Percentiles rank a stretch among this genome's conserved stretches.
phyloP scores from a whole-genome alignment of 345 rosid genomes.

The Capsella bursapastoris region DNA sequence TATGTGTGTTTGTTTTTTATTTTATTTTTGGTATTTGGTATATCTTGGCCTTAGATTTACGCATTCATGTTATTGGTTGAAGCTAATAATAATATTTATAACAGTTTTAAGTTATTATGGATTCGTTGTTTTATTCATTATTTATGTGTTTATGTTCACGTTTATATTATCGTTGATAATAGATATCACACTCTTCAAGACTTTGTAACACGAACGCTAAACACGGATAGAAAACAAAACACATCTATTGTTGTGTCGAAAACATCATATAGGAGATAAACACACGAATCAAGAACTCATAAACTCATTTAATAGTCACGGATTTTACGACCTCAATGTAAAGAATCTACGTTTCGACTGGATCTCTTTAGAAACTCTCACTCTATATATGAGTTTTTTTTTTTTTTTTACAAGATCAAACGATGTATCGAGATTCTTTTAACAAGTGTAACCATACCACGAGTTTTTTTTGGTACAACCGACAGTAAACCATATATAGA shows the following conservation, averaged over 20 bases:
- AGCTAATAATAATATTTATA: constrained; percentile 2
- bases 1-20: constrained; percentile 30
- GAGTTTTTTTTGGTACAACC: neutral
- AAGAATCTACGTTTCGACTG: neutral
- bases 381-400: neutral
- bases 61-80: constrained; percentile 41
- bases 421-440: neutral
- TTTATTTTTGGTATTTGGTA: constrained; percentile 34
- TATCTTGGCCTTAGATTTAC: constrained; percentile 46
- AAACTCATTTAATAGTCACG: neutral
- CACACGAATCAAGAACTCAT: neutral
- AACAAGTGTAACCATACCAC: neutral
- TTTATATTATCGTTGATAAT: too few relatives aligned
- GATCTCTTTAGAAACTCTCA: neutral
- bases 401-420: neutral
- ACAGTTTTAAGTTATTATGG: neutral
- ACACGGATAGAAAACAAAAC: too few relatives aligned
- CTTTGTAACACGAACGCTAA: too few relatives aligned
- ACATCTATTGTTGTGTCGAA: neutral
- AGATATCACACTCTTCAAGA: neutral
- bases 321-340: neutral
- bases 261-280: neutral
- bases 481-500: neutral
- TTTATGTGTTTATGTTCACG: neutral
- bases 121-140: neutral